Evolutionary conservation across 441 rosid genomes (phyloP), one percentile per base, ranked within the genome.

Genomic region (Theobroma grandiflorum): DNA sequence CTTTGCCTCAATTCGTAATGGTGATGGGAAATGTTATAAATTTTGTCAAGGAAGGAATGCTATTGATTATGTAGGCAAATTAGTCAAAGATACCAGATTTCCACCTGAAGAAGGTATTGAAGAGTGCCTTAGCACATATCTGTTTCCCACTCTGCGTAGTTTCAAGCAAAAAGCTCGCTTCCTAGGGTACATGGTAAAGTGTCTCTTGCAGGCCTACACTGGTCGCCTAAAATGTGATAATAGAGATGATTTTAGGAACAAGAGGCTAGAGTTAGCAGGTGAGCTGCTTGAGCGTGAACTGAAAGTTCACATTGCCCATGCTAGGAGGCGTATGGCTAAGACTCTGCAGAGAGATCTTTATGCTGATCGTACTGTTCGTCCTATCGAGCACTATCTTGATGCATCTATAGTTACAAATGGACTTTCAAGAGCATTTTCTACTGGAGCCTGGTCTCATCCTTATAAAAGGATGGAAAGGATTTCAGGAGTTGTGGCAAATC

Each of bases 401-500:
- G 96, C 96, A 26, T 92, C 98, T 58, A 93, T 97, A 52, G 84
- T 95, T 62, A 92, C 98, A 65, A 95, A 97, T 85, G 99, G 99
- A 63, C 88, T 97, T 26, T 85, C 89, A 2, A 90, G 99, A 88
- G 99, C 98, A 63, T 95, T 97, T 86, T 95, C 99, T 52, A 94
- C 99, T 82, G 99, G 98, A 79, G 97, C 98, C 40, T 95, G 99
- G 99, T 91, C 90, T 22, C 99, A 97, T 86, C 96, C 98, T 57
- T 95, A 78, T 76, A 91, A 91, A 87, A 86, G 75, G 78, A 94
- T 87, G 86, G 99, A 97, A 85, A 89, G 98, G 79, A 89, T 92
- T 72, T 93, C 98, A 31, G 99, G 99, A 72, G 98, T 94, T 52
- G 98, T 95, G 45, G 98, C 92, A 22, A 97, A 92, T 76, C 86